phyloP scores from a whole-genome alignment of 441 rosid genomes.

The Arabidopsis lyrata region DNA sequence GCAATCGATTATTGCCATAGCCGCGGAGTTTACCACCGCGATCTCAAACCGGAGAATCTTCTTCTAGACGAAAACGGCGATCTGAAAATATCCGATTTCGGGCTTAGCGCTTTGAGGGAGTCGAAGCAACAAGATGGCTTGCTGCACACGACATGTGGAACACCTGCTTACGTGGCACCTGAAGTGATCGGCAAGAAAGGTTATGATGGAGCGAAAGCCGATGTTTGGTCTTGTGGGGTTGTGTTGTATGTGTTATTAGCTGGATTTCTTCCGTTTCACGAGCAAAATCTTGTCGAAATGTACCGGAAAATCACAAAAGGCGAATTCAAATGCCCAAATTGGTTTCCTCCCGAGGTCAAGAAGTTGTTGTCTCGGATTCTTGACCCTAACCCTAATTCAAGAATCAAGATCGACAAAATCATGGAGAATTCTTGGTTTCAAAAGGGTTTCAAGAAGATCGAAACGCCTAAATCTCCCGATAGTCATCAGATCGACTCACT shows the following conservation, averaged over 20 bases:
- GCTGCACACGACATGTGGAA: slow-evolving; percentile 89
- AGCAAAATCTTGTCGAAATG: slow-evolving; percentile 69
- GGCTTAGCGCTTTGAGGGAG: slow-evolving; percentile 68
- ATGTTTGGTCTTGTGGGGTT: slow-evolving; percentile 89
- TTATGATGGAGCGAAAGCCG: slow-evolving; percentile 80
- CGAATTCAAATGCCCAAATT: slow-evolving; percentile 71
- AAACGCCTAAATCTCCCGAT: slow-evolving; percentile 51
- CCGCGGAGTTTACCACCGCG: slow-evolving; percentile 84
- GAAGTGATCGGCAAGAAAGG: slow-evolving; percentile 80
- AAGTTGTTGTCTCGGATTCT: slow-evolving; percentile 75
- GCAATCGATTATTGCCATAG: slow-evolving; percentile 88
- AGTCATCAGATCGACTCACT: slow-evolving; percentile 33
- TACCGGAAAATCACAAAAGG: slow-evolving; percentile 68
- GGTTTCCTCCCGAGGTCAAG: slow-evolving; percentile 71
- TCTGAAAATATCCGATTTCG: slow-evolving; percentile 80
- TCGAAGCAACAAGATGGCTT: slow-evolving; percentile 70
- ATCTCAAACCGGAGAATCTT: slow-evolving; percentile 87
- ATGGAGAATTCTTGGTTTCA: slow-evolving; percentile 72
- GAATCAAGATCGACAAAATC: slow-evolving; percentile 63
- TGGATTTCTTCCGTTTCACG: slow-evolving; percentile 76
- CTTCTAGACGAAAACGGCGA: slow-evolving; percentile 75
- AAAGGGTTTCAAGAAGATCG: slow-evolving; percentile 62
- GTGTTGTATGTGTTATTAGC: slow-evolving; percentile 76
- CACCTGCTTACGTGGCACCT: slow-evolving; percentile 91
- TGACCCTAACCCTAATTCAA: slow-evolving; percentile 63